Evolutionary conservation across 1,284 basidiomycete species (phyloP), one percentile per base, ranked within the genome.

Genomic region (Ustilago curta): DNA sequence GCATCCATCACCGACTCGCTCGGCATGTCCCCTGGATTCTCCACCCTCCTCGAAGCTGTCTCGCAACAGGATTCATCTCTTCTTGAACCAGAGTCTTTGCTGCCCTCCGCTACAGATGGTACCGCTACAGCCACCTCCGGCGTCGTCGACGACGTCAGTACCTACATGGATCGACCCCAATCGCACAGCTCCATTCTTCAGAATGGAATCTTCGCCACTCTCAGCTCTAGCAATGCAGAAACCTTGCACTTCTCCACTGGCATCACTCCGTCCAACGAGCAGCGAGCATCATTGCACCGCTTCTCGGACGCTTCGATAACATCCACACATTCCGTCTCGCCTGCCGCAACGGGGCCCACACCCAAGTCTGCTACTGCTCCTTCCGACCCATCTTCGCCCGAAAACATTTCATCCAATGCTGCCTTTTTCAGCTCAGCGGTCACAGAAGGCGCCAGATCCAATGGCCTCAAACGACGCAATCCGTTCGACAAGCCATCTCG

Each of bases 41-140:
- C 58, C 16, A 71, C 59, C 51, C 32, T 71, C n/a, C 59, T 71
- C 9, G 39, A 66, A 39, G 62, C 69, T 25, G 69, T 66, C 16
- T 55, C 60, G 3, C 60, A 70, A 7, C 29, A 56, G 8, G 21
- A 56, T 5, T 11, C 32, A 19, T 16, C 32, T 25, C 12, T 7
- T 7, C 45, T 43, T 4, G 31, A 63, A 37, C 40, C 39, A 21
- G n/a, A 25, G 3, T 16, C 39, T 19, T 12, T 37, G 0, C 19
- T n/a, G 1, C 2, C 9, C 2, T 12, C 32, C 29, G 31, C 23
- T 32, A 8, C 51, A 21, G 23, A 43, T 44, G 42, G 29, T 2
- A 16, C 6, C 8, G 40, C 39, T 45, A 8, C 50, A 9, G 18
- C 29, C 4, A 12, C 31, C 11, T 29, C n/a, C 0, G 16, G 9